Conservation (phyloP, 176 grass and related monocot genomes). For the Hordeum marinum region DNA sequence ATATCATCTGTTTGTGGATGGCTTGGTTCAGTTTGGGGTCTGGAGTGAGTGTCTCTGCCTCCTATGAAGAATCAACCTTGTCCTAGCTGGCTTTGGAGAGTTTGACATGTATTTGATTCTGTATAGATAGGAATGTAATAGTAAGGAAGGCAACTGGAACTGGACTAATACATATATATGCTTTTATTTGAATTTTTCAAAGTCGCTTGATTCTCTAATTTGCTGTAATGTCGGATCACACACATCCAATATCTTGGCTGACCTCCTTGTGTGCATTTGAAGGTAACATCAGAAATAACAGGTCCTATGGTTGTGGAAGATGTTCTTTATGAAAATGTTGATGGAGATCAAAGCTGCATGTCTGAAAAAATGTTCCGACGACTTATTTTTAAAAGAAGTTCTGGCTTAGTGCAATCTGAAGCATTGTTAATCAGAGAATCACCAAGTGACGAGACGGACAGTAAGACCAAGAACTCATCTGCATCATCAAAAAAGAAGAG, state of each 20-base stretch:
- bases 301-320: slow-evolving; percentile 93
- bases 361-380: slow-evolving; percentile 59
- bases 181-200: slow-evolving; percentile 12
- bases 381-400: slow-evolving; percentile 89
- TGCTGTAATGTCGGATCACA: not conserved
- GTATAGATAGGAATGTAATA: not conserved
- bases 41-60: not conserved
- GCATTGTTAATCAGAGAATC: slow-evolving; percentile 56
- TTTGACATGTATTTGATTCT: not conserved
- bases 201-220: not conserved
- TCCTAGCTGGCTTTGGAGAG: not conserved
- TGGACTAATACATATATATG: not conserved
- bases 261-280: slow-evolving; percentile 34
- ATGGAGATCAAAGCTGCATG: slow-evolving; percentile 29
- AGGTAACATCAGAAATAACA: slow-evolving; percentile 77
- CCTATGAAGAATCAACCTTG: not conserved
- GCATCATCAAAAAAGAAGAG: slow-evolving; percentile 56
- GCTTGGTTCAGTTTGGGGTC: not conserved
- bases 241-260: not conserved
- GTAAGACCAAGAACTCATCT: slow-evolving; percentile 37
- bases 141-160: not conserved
- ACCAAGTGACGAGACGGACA: slow-evolving; percentile 24
- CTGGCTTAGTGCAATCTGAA: slow-evolving; percentile 92
- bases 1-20: not conserved
- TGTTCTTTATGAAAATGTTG: slow-evolving; percentile 73